Evolutionary conservation across 257 asterid species (phyloP).

Genomic region (Vinca minor): DNA sequence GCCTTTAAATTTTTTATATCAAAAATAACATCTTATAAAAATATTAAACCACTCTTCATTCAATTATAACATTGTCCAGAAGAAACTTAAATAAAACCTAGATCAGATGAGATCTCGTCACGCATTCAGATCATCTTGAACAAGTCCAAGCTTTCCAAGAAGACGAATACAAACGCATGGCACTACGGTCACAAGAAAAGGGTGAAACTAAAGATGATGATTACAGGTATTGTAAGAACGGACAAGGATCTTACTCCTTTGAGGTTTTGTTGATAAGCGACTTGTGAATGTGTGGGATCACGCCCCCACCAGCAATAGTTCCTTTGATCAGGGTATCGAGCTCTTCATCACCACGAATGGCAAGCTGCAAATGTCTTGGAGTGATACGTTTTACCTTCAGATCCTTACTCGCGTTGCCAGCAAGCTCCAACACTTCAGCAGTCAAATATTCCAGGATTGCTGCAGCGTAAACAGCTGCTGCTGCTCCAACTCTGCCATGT

Average conservation of each 20-base stretch:
- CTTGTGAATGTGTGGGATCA: slow-evolving; percentile 35
- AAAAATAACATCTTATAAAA: no score
- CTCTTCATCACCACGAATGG: slow-evolving; percentile 36
- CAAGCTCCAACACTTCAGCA: slow-evolving; percentile 34
- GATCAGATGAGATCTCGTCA: background rate
- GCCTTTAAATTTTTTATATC: no score
- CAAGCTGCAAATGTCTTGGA: slow-evolving; percentile 35
- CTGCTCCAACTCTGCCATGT: slow-evolving; percentile 35
- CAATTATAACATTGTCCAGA: slow-evolving; percentile 1
- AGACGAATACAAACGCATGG: slow-evolving; percentile 4
- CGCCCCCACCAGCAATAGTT: slow-evolving; percentile 38
- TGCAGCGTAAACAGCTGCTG: slow-evolving; percentile 40
- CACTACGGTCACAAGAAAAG: background rate
- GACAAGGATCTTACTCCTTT: slow-evolving; percentile 17
- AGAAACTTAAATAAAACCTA: slow-evolving; percentile 12
- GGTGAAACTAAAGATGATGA: background rate
- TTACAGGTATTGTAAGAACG: background rate
- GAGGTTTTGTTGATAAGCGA: slow-evolving; percentile 35
- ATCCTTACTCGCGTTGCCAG: slow-evolving; percentile 37
- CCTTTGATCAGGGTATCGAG: slow-evolving; percentile 38
- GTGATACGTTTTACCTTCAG: slow-evolving; percentile 37
- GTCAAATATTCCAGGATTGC: slow-evolving; percentile 36
- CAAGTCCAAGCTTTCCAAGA: slow-evolving; percentile 10
- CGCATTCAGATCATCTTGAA: background rate
- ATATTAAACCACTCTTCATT: background rate